Evolutionary conservation across 2,329 filamentous ascomycete genomes (phyloP), one percentile per base, ranked within the genome.

Genomic region (Septoria petroselini): DNA sequence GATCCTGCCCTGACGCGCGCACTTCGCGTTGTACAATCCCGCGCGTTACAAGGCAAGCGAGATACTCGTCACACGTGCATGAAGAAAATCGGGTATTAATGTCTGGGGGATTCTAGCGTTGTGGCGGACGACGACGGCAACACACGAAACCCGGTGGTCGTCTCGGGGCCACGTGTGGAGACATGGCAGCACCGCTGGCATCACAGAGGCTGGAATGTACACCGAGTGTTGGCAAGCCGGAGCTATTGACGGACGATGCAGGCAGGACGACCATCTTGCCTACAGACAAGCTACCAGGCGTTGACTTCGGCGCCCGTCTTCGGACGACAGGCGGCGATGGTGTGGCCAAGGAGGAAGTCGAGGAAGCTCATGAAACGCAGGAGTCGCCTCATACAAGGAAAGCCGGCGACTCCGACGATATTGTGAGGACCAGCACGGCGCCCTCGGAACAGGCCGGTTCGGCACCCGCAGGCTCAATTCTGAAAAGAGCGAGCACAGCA

Each of bases 401-500:
- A 30, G 19, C 53, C 23, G 39, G 50, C 17, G 34, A 41, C 5
- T n/a, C 27, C 17, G 35, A 38, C 35, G 17, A 39, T 27, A 30
- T 46, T 7, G 42, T 47, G 21, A 45, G 52, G 41, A 57, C 42
- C 30, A 40, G 30, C 23, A 53, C 54, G 15, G 39, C 41, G n/a
- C 30, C 43, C 4, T 21, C 15, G 6, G 38, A 37, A 15, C 35
- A 44, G 17, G 11, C 17, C 27, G 48, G 31, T n/a, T 15, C 35
- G 15, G 51, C 30, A 18, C 34, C 48, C 7, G 29, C 40, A 15
- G 41, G 43, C 14, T 37, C 42, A 15, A 38, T 25, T 12, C 23
- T 58, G 35, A 52, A 60, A 41, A 42, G 52, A 38, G 43, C 49
- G 7, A 43, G 46, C 8, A 60, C 58, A 7, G 55, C 58, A 27